Percentiles rank a stretch among this genome's conserved stretches.
phyloP scores from a whole-genome alignment of 2,329 filamentous ascomycete genomes.

The Pleomassaria siparia region DNA sequence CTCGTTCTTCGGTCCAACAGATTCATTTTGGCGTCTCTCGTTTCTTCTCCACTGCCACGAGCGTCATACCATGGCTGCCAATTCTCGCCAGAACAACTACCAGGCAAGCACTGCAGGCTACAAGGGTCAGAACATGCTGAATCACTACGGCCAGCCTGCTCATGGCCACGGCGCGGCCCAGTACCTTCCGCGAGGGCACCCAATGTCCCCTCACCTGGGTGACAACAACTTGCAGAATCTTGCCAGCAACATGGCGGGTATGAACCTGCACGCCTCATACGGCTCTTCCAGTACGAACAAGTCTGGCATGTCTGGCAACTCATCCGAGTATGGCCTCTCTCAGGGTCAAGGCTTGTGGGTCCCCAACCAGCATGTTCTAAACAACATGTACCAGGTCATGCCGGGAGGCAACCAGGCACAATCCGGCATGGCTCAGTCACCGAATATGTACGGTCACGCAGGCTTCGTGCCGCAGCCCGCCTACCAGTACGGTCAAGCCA shows the following conservation, averaged over 20 bases:
- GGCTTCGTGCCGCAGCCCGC: slow-evolving; percentile 47
- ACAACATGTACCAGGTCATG: slow-evolving; percentile 39
- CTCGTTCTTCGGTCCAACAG: background rate
- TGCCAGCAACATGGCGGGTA: slow-evolving; percentile 38
- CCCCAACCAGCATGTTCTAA: slow-evolving; percentile 38
- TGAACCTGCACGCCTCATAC: slow-evolving; percentile 40
- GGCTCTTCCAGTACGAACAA: slow-evolving; percentile 35
- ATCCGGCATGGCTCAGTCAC: slow-evolving; percentile 31
- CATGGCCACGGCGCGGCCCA: slow-evolving; percentile 35
- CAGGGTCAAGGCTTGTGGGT: slow-evolving; percentile 44
- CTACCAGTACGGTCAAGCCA: slow-evolving; percentile 49
- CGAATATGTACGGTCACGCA: slow-evolving; percentile 49
- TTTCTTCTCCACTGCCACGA: background rate
- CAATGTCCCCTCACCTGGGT: slow-evolving; percentile 30
- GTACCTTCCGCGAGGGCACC: slow-evolving; percentile 41
- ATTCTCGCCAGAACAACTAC: slow-evolving; percentile 36
- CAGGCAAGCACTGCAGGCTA: slow-evolving; percentile 25
- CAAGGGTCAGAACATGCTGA: slow-evolving; percentile 37
- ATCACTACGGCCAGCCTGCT: slow-evolving; percentile 27
- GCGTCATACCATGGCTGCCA: slow-evolving; percentile 26
- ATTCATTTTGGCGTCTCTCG: background rate
- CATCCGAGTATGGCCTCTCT: slow-evolving; percentile 39
- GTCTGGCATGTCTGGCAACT: slow-evolving; percentile 32
- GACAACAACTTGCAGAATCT: slow-evolving; percentile 36
- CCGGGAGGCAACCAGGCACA: slow-evolving; percentile 34